These are phyloP conservation scores for Xylaria venustula DNA, from an alignment of 495 filamentous ascomycete genomes.

Conservation along the genomic window DNA sequence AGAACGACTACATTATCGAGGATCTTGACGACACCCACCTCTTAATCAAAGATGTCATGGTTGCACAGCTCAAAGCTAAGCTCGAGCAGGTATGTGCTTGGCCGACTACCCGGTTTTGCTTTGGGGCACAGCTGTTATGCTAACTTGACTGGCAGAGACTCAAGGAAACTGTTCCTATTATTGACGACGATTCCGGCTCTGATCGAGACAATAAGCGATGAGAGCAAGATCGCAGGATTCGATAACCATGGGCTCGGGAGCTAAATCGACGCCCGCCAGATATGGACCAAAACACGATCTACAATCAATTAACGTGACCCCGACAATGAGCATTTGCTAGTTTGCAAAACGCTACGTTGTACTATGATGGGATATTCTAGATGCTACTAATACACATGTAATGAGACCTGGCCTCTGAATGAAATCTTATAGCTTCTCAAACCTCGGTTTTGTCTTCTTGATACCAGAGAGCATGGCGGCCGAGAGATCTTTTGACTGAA, in stretches of 20 bases:
- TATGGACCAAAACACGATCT: neutral
- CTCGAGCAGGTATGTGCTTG: slow-evolving; percentile 52
- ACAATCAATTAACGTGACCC: neutral
- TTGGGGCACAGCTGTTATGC: neutral
- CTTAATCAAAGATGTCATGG: slow-evolving; percentile 70
- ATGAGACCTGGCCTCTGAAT: neutral
- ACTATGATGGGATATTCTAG: neutral
- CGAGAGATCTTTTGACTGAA: slow-evolving; percentile 79
- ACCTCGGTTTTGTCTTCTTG: slow-evolving; percentile 76
- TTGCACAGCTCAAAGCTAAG: slow-evolving; percentile 56
- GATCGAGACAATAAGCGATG: slow-evolving; percentile 24
- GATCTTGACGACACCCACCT: slow-evolving; percentile 72
- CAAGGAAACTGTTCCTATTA: slow-evolving; percentile 43
- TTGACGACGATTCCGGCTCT: slow-evolving; percentile 39
- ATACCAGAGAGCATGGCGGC: slow-evolving; percentile 72
- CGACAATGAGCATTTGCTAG: neutral
- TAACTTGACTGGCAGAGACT: slow-evolving; percentile 29
- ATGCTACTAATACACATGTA: neutral
- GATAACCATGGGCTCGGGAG: no score
- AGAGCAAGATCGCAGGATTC: no score
- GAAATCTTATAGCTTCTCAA: slow-evolving; percentile 79
- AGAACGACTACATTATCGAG: slow-evolving; percentile 59
- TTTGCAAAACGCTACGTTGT: neutral
- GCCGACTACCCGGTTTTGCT: neutral
- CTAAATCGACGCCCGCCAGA: no score